phyloP scores from a whole-genome alignment of 352 stramenopile species.

The Phytophthora ohioensis region DNA sequence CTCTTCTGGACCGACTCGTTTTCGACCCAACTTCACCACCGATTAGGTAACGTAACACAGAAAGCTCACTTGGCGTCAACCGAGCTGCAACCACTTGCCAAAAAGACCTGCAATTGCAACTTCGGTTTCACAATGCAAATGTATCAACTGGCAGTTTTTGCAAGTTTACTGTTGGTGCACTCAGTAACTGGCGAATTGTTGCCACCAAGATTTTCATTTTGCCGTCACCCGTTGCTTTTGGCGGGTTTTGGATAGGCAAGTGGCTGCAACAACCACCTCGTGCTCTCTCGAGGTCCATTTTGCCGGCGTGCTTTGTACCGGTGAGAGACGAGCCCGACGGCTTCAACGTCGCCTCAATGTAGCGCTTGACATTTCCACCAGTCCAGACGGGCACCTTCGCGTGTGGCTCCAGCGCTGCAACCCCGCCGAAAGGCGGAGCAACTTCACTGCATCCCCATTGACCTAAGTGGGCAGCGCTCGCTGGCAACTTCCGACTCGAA shows the following conservation, averaged over 20 bases:
- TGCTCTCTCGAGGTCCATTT: conserved; percentile 27
- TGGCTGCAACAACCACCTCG: conserved; percentile 3
- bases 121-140: not conserved
- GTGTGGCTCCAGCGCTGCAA: conserved; percentile 11
- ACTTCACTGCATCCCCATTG: conserved; percentile 4
- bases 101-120: conserved; percentile 1
- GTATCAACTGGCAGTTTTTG: conserved; percentile 6
- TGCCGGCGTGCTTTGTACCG: conserved; percentile 23
- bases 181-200: not conserved
- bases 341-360: conserved; percentile 35
- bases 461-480: conserved; percentile 10
- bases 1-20: conserved; percentile 39
- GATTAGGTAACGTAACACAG: conserved; percentile 23
- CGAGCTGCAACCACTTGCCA: not conserved
- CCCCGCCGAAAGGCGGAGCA: not conserved
- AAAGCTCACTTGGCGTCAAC: conserved; percentile 31
- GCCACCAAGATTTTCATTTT: conserved; percentile 1
- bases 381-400: conserved; percentile 23
- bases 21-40: not conserved
- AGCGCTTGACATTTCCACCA: conserved; percentile 32
- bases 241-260: conserved; percentile 22
- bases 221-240: not conserved
- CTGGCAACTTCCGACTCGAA: conserved; percentile 8
- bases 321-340: conserved; percentile 29
- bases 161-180: not conserved